Percentiles rank a stretch among this genome's conserved stretches.
Evolutionary conservation across 306 rosid species (phyloP).

Genomic region (Quillaja saponaria): DNA sequence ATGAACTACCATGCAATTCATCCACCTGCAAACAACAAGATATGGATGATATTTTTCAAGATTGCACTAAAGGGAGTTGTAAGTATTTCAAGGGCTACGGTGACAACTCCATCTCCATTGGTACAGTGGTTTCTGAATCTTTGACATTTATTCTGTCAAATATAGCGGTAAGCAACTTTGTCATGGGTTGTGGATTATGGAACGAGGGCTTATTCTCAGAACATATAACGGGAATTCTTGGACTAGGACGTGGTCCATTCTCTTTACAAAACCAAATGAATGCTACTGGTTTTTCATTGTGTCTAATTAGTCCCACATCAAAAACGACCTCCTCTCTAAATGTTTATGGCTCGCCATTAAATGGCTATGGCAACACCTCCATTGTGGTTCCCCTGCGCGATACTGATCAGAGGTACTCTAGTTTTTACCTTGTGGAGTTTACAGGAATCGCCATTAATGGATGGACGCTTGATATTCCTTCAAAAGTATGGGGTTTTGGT

Average conservation of each 20-base stretch:
- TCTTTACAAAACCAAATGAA: slow-evolving; percentile 43
- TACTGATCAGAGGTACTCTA: slow-evolving; percentile 33
- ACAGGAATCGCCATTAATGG: slow-evolving; percentile 42
- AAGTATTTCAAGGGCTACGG: slow-evolving; percentile 16
- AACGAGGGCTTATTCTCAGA: slow-evolving; percentile 31
- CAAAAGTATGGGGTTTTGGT: slow-evolving; percentile 51
- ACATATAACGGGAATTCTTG: slow-evolving; percentile 35
- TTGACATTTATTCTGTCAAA: slow-evolving; percentile 22
- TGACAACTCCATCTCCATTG: slow-evolving; percentile 26
- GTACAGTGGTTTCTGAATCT: slow-evolving; percentile 30
- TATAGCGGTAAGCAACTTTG: slow-evolving; percentile 11
- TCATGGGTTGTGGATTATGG: slow-evolving; percentile 38
- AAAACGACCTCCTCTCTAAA: slow-evolving; percentile 22
- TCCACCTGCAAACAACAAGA: slow-evolving; percentile 33
- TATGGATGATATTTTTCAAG: slow-evolving; percentile 27
- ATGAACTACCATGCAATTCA: slow-evolving; percentile 26
- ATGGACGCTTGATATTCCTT: slow-evolving; percentile 40
- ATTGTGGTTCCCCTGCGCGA: slow-evolving; percentile 33
- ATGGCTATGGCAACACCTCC: neutral
- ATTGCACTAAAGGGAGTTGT: slow-evolving; percentile 25
- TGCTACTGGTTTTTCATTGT: slow-evolving; percentile 41
- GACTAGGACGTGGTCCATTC: slow-evolving; percentile 44
- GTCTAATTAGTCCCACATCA: slow-evolving; percentile 14
- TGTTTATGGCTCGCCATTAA: slow-evolving; percentile 18
- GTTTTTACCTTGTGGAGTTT: slow-evolving; percentile 40